phyloP scores from a whole-genome alignment of 1,284 basidiomycete species.

The Puccinia sorghi region DNA sequence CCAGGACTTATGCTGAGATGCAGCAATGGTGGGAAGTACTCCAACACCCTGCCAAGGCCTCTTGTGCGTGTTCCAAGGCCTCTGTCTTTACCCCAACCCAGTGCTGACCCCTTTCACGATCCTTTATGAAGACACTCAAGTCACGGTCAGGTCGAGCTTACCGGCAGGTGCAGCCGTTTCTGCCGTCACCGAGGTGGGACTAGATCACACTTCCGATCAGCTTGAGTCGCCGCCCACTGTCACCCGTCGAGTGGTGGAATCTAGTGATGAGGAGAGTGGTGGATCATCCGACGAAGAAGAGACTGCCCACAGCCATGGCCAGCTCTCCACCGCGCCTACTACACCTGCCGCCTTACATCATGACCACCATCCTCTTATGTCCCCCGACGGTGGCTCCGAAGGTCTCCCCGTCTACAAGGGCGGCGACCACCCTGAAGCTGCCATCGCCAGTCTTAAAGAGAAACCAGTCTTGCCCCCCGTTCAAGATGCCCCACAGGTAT shows the following conservation, averaged over 20 bases:
- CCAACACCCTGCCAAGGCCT: constrained; percentile 19
- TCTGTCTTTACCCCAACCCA: neutral
- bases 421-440: constrained; percentile 15
- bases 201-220: neutral
- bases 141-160: constrained; percentile 36
- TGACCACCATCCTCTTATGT: neutral
- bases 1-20: constrained; percentile 55
- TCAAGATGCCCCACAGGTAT: constrained; percentile 1
- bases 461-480: constrained; percentile 22
- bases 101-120: neutral
- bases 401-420: constrained; percentile 21
- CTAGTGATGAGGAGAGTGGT: constrained; percentile 32
- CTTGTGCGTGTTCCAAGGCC: constrained; percentile 35
- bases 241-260: constrained; percentile 23
- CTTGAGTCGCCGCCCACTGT: constrained; percentile 4
- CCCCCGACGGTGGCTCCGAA: neutral
- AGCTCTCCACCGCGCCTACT: constrained; percentile 34
- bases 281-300: constrained; percentile 48
- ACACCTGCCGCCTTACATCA: constrained; percentile 23
- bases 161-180: constrained; percentile 21
- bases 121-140: constrained; percentile 8
- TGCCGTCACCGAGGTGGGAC: constrained; percentile 34
- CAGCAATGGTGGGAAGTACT: constrained; percentile 54
- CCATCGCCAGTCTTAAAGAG: constrained; percentile 38
- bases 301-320: constrained; percentile 24